These are phyloP conservation scores for Inga laurina DNA, from an alignment of 306 rosid species.

Conservation along the genomic window DNA sequence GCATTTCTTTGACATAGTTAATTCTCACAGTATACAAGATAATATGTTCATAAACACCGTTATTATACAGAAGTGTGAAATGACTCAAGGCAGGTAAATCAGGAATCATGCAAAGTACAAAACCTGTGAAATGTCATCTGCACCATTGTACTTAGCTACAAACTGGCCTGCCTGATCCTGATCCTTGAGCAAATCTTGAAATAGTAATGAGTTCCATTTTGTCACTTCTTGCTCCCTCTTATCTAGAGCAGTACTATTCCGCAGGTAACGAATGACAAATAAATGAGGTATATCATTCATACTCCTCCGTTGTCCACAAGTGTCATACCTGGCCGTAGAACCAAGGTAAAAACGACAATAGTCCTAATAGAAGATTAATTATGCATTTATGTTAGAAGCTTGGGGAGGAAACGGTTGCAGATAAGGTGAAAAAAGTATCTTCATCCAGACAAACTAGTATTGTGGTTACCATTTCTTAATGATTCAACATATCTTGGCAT, in stretches of 20 bases:
- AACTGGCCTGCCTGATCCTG: constrained; percentile 81
- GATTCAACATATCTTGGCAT: not conserved
- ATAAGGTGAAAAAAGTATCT: constrained; percentile 2
- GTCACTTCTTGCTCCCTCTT: constrained; percentile 44
- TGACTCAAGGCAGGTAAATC: constrained; percentile 3
- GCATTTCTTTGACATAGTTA: not conserved
- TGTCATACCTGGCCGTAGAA: constrained; percentile 63
- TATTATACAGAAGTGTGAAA: constrained; percentile 8
- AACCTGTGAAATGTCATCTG: constrained; percentile 69
- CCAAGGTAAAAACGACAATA: constrained; percentile 84
- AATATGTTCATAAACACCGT: not conserved
- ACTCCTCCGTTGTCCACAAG: constrained; percentile 81
- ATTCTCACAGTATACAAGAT: not conserved
- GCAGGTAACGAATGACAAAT: constrained; percentile 73
- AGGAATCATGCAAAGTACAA: constrained; percentile 6
- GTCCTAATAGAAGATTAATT: constrained; percentile 44
- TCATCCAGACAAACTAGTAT: constrained; percentile 3
- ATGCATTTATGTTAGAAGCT: constrained; percentile 15
- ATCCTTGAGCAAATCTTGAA: constrained; percentile 54
- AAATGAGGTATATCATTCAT: constrained; percentile 63
- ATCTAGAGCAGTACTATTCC: constrained; percentile 57
- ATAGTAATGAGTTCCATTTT: constrained; percentile 42
- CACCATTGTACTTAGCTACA: constrained; percentile 87
- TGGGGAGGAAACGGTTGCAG: constrained; percentile 19
- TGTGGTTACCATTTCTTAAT: not conserved